phyloP scores from a whole-genome alignment of 495 filamentous ascomycete species.

The Penicillium chermesinum region DNA sequence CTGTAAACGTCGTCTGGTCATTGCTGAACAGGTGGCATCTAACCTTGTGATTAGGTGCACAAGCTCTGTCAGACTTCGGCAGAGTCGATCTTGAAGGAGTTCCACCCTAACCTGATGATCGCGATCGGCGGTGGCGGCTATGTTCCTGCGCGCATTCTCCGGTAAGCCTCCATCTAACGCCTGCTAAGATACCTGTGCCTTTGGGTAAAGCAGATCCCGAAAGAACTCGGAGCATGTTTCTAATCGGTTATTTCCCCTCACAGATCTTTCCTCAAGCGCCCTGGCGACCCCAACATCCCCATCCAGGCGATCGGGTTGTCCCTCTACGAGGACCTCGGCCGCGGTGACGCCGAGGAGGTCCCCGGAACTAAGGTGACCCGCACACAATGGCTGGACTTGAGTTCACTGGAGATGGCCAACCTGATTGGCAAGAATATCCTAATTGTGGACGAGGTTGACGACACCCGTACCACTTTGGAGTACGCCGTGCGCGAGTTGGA shows the following conservation, averaged over 20 bases:
- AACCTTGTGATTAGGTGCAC: slow-evolving; percentile 63
- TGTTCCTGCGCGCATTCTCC: slow-evolving; percentile 92
- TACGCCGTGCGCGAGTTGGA: slow-evolving; percentile 93
- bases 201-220: too few species aligned
- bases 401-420: slow-evolving; percentile 81
- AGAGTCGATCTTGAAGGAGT: slow-evolving; percentile 69
- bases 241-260: slow-evolving; percentile 1
- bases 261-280: slow-evolving; percentile 88
- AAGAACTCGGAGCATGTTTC: slow-evolving; percentile 1
- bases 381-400: slow-evolving; percentile 96
- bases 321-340: slow-evolving; percentile 81
- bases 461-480: slow-evolving; percentile 93
- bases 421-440: slow-evolving; percentile 95
- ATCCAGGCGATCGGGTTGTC: slow-evolving; percentile 99
- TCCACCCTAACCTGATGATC: slow-evolving; percentile 94
- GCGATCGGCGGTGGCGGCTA: slow-evolving; percentile 98
- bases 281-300: slow-evolving; percentile 87
- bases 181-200: background rate
- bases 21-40: background rate
- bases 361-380: slow-evolving; percentile 92
- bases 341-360: slow-evolving; percentile 58
- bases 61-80: slow-evolving; percentile 89
- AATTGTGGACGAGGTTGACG: slow-evolving; percentile 98
- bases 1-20: too few species aligned
- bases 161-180: slow-evolving; percentile 38